These are phyloP conservation scores for Chlorella variabilis DNA, from an alignment of 163 green algal genomes.

Conservation along the genomic window DNA sequence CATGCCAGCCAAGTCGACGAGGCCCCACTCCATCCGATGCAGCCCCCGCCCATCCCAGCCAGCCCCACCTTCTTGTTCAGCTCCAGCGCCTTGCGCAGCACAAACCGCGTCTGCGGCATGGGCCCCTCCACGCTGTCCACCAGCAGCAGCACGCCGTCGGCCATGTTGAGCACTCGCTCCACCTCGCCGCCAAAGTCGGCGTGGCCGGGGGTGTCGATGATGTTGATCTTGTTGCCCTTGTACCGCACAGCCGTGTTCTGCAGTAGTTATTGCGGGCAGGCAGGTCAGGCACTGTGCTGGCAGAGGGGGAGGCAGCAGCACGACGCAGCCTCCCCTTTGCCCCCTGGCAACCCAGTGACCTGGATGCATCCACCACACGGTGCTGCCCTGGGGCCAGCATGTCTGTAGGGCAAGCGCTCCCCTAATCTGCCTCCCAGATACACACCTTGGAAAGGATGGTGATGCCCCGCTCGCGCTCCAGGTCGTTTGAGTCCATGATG, in stretches of 20 bases:
- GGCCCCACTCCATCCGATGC: background rate
- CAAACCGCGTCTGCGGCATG: slow-evolving; percentile 99
- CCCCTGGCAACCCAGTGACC: no score
- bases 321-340: no score
- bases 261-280: no score
- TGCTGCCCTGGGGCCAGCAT: no score
- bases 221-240: slow-evolving; percentile 94
- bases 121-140: slow-evolving; percentile 96
- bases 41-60: background rate
- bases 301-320: no score
- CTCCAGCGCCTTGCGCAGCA: slow-evolving; percentile 95
- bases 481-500: slow-evolving; percentile 98
- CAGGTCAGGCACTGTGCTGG: no score
- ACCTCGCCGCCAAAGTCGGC: slow-evolving; percentile 99
- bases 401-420: no score
- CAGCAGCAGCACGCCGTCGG: slow-evolving; percentile 97
- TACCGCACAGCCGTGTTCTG: slow-evolving; percentile 92
- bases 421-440: no score
- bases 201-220: slow-evolving; percentile 99
- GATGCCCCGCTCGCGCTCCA: slow-evolving; percentile 98
- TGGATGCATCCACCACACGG: no score
- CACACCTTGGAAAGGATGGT: slow-evolving; percentile 96
- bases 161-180: slow-evolving; percentile 99
- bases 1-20: no score
- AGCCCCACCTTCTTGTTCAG: slow-evolving; percentile 91